A percentile compares a stretch with the other conserved stretches of the same genome.
These are phyloP conservation scores for Podaxis mareebaensis DNA, from an alignment of 768 basidiomycete species.

Conservation along the genomic window DNA sequence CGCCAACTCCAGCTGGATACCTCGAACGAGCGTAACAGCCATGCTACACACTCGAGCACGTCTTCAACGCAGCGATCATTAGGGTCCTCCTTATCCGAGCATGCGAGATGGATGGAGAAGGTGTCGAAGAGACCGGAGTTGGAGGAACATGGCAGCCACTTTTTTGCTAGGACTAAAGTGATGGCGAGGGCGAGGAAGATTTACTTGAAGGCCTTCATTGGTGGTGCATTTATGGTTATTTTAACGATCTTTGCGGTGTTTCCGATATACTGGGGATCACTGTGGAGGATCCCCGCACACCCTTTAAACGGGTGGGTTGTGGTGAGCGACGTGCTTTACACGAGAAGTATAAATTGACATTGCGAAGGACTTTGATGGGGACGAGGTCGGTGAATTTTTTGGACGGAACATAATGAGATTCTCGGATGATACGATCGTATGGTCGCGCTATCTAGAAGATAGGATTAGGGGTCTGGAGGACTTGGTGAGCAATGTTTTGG, in stretches of 20 bases:
- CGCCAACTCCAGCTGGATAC: neutral
- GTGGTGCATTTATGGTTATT: slow-evolving; percentile 44
- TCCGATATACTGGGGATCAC: slow-evolving; percentile 54
- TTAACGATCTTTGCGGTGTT: slow-evolving; percentile 42
- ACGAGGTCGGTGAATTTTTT: slow-evolving; percentile 43
- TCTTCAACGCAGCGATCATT: neutral
- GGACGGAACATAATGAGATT: slow-evolving; percentile 25
- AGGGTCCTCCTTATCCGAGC: neutral
- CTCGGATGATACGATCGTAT: slow-evolving; percentile 38
- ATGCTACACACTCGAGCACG: neutral
- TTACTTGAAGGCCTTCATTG: slow-evolving; percentile 48
- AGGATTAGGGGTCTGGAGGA: too few relatives aligned
- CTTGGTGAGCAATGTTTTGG: slow-evolving; percentile 43
- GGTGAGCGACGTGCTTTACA: slow-evolving; percentile 34
- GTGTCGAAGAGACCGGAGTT: neutral
- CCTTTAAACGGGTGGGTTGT: slow-evolving; percentile 59
- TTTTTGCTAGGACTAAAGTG: slow-evolving; percentile 16
- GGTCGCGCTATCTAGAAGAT: too few relatives aligned
- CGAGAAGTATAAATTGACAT: neutral
- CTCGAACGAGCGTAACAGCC: neutral
- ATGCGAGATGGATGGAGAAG: neutral
- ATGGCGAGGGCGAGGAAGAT: slow-evolving; percentile 29
- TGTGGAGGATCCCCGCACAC: slow-evolving; percentile 44
- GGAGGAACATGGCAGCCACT: slow-evolving; percentile 1
- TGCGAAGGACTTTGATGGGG: slow-evolving; percentile 63